These are phyloP conservation scores for Fusarium verticillioides DNA, from an alignment of 2,329 filamentous ascomycete species.

Conservation along the genomic window DNA sequence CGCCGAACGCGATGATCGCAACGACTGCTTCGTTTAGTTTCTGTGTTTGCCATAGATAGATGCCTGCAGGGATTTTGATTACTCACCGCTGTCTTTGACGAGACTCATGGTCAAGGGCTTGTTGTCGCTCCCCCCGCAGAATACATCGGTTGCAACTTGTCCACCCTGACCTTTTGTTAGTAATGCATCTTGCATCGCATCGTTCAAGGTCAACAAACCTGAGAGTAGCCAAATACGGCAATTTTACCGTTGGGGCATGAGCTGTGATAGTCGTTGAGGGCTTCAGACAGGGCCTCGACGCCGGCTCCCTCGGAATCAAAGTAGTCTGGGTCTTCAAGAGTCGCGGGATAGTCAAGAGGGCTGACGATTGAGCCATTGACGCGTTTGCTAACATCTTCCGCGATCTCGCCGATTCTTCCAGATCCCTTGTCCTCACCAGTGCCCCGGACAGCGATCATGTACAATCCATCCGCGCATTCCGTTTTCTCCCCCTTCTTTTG, in stretches of 20 bases:
- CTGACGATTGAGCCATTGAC: slow-evolving; percentile 50
- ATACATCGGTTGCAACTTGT: slow-evolving; percentile 51
- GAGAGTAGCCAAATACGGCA: slow-evolving; percentile 56
- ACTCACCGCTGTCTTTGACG: slow-evolving; percentile 50
- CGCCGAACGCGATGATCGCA: slow-evolving; percentile 55
- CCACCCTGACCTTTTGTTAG: slow-evolving; percentile 48
- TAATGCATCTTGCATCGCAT: not conserved
- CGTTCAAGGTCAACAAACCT: slow-evolving; percentile 40
- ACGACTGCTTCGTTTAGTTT: slow-evolving; percentile 49
- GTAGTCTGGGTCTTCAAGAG: slow-evolving; percentile 48
- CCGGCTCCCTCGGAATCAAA: slow-evolving; percentile 50
- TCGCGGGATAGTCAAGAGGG: slow-evolving; percentile 54
- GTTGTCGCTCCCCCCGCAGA: slow-evolving; percentile 50
- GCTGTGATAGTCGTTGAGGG: slow-evolving; percentile 48
- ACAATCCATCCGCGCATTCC: slow-evolving; percentile 51
- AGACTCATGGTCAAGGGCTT: slow-evolving; percentile 42
- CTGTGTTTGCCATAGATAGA: not conserved
- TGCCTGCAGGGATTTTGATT: slow-evolving; percentile 35
- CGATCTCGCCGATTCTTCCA: slow-evolving; percentile 50
- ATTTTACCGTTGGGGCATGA: slow-evolving; percentile 54
- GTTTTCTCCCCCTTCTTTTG: slow-evolving; percentile 34
- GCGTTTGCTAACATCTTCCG: slow-evolving; percentile 46
- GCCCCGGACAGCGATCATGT: slow-evolving; percentile 55
- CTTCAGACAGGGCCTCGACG: slow-evolving; percentile 45
- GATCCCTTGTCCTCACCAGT: slow-evolving; percentile 50